Evolutionary conservation across 2,329 filamentous ascomycete genomes (phyloP).

Genomic region (Colletotrichum sp.): DNA sequence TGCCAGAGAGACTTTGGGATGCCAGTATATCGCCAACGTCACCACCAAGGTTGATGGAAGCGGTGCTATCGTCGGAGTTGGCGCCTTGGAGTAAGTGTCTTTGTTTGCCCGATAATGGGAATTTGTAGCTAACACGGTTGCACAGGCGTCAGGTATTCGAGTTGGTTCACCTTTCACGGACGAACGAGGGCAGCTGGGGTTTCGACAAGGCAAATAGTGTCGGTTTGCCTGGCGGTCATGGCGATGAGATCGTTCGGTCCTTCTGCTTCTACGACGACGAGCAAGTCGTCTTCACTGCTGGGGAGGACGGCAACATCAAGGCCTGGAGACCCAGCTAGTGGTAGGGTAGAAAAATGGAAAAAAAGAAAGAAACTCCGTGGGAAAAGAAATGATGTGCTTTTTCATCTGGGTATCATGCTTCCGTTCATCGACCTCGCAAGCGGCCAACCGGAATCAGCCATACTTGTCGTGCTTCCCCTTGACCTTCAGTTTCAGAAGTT

Average conservation of each 20-base stretch:
- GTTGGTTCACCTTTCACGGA: constrained; percentile 62
- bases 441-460: constrained; percentile 27
- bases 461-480: constrained; percentile 95
- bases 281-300: constrained; percentile 62
- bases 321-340: constrained; percentile 51
- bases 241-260: constrained; percentile 65
- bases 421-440: not conserved
- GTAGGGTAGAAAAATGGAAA: not conserved
- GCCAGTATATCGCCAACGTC: constrained; percentile 77
- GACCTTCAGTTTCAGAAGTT: constrained; percentile 82
- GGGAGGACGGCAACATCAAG: constrained; percentile 63
- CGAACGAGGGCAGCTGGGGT: constrained; percentile 51
- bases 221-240: constrained; percentile 66
- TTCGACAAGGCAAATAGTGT: constrained; percentile 62
- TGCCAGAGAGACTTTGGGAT: constrained; percentile 66
- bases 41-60: constrained; percentile 61
- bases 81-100: constrained; percentile 66
- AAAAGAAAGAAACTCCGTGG: not conserved
- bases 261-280: constrained; percentile 69
- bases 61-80: constrained; percentile 67
- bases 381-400: not conserved
- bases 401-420: constrained; percentile 10
- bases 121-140: not conserved
- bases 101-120: not conserved
- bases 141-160: constrained; percentile 61